Evolutionary conservation across 2,329 filamentous ascomycete genomes (phyloP).

Genomic region (Xylariaceae sp.): DNA sequence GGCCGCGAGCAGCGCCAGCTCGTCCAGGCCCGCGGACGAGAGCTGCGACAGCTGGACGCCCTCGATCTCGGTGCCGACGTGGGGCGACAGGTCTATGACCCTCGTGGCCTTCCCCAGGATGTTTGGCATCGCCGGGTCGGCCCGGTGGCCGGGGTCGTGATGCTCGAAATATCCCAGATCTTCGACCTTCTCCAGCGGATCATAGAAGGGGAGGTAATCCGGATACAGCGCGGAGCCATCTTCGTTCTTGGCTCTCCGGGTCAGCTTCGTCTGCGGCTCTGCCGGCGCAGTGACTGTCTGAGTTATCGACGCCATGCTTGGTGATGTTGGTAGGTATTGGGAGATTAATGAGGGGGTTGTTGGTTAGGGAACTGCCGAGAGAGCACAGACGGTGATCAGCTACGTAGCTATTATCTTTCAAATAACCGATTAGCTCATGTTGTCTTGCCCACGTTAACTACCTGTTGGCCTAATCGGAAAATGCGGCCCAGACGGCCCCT

Average conservation of each 20-base stretch:
- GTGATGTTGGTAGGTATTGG: too few relatives aligned
- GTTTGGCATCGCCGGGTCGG: constrained; percentile 18
- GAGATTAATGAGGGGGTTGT: too few relatives aligned
- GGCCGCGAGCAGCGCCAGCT: constrained; percentile 15
- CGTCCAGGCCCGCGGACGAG: constrained; percentile 9
- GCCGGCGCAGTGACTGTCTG: background rate
- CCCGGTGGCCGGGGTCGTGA: constrained; percentile 23
- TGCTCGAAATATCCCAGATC: constrained; percentile 10
- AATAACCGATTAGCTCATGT: too few relatives aligned
- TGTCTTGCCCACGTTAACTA: too few relatives aligned
- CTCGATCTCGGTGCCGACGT: constrained; percentile 9
- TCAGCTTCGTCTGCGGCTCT: too few relatives aligned
- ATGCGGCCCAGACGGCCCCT: too few relatives aligned
- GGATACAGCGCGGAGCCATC: constrained; percentile 5
- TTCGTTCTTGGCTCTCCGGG: constrained; percentile 9
- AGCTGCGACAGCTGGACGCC: constrained; percentile 12
- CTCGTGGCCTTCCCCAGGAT: constrained; percentile 9
- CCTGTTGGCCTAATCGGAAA: too few relatives aligned
- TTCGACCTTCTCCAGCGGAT: constrained; percentile 13
- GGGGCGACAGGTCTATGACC: constrained; percentile 7
- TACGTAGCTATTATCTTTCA: too few relatives aligned
- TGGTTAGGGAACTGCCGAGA: too few relatives aligned
- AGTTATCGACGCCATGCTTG: too few relatives aligned
- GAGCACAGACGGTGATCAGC: too few relatives aligned
- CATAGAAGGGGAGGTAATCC: constrained; percentile 13